phyloP scores from a whole-genome alignment of 1,139 yeast genomes.

The Magnusiomyces tetraspermus region DNA sequence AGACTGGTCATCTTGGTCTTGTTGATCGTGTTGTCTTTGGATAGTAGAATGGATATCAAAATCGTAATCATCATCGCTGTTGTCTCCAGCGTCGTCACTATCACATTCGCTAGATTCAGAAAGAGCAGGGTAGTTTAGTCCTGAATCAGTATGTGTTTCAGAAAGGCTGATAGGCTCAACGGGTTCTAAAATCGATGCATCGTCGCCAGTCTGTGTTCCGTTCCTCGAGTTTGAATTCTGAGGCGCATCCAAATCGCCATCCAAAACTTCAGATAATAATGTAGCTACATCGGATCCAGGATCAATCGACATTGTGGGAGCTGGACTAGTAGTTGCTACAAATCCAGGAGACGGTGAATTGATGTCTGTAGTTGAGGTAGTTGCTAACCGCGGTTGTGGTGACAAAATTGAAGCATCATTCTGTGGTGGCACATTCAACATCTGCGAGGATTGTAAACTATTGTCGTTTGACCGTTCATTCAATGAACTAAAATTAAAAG shows the following conservation, averaged over 20 bases:
- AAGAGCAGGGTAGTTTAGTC: not conserved
- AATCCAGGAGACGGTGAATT: not conserved
- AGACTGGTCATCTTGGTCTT: constrained; percentile 5
- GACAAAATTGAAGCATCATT: not conserved
- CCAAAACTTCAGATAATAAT: constrained; percentile 23
- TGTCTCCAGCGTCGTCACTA: not conserved
- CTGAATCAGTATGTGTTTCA: constrained; percentile 1
- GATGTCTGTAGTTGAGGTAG: not conserved
- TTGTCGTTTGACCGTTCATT: not conserved
- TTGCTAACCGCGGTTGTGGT: not conserved
- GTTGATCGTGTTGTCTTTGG: constrained; percentile 6
- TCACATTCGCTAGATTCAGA: not conserved
- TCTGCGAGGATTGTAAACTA: not conserved
- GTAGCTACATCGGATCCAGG: constrained; percentile 20
- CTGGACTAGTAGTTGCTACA: constrained; percentile 7
- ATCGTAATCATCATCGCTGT: not conserved
- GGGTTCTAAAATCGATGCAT: not conserved
- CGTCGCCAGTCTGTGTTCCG: not conserved
- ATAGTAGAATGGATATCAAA: not conserved
- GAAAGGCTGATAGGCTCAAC: not conserved
- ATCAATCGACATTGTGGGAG: constrained; percentile 14
- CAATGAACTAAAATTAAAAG: no score
- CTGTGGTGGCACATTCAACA: not conserved
- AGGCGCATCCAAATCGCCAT: constrained; percentile 8
- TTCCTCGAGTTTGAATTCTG: not conserved